Percentiles rank a stretch among this genome's conserved stretches.
Conservation (phyloP, 2,329 filamentous ascomycete genomes). For the Fusarium sp. region DNA sequence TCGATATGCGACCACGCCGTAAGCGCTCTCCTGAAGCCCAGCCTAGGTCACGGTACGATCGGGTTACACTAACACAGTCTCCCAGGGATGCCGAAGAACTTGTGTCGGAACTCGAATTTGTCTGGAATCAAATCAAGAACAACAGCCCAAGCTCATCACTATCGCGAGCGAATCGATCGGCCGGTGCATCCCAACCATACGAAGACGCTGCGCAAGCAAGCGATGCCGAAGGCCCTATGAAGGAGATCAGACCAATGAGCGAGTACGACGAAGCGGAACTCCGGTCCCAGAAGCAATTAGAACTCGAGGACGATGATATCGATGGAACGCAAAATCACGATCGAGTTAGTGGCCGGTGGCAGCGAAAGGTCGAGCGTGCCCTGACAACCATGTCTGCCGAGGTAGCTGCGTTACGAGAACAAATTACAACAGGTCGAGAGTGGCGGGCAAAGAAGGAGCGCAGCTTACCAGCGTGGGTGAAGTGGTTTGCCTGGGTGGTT, state of each 20-base stretch:
- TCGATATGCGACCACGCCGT: constrained; percentile 88
- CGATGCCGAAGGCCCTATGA: constrained; percentile 67
- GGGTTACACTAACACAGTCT: constrained; percentile 30
- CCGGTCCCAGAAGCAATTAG: constrained; percentile 60
- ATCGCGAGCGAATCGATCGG: constrained; percentile 56
- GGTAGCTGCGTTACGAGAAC: constrained; percentile 89
- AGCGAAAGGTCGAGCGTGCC: constrained; percentile 82
- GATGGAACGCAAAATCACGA: constrained; percentile 47
- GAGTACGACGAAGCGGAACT: constrained; percentile 78
- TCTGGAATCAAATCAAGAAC: constrained; percentile 97
- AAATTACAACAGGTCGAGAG: constrained; percentile 81
- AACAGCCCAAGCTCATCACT: constrained; percentile 75
- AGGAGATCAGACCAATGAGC: constrained; percentile 85
- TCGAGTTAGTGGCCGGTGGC: constrained; percentile 70
- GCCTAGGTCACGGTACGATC: not conserved
- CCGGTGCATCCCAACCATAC: constrained; percentile 53
- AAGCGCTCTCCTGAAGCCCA: constrained; percentile 46
- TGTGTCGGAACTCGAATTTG: constrained; percentile 95
- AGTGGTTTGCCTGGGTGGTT: constrained; percentile 74
- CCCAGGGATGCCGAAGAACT: constrained; percentile 82
- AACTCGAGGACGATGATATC: constrained; percentile 57
- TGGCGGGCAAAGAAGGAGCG: constrained; percentile 73
- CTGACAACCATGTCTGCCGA: constrained; percentile 92
- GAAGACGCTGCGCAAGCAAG: constrained; percentile 58
- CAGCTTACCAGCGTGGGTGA: constrained; percentile 74